Percentiles rank a stretch among this genome's conserved stretches.
phyloP scores from a whole-genome alignment of 331 rosid genomes.

The Arachis monticola region DNA sequence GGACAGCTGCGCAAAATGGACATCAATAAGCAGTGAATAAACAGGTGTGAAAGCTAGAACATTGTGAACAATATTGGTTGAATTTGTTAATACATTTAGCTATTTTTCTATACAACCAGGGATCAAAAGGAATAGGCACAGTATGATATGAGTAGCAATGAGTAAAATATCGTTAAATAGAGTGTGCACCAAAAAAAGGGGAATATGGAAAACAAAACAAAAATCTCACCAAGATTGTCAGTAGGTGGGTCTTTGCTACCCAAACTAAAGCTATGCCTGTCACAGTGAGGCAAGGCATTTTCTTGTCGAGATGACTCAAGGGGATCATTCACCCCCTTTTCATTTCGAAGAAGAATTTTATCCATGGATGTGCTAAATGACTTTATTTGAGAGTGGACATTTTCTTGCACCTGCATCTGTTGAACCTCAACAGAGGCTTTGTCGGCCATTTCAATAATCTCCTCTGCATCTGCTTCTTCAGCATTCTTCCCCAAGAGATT shows the following conservation, averaged over 20 bases:
- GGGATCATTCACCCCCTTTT: slow-evolving; percentile 40
- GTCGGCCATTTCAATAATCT: slow-evolving; percentile 69
- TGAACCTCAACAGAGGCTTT: slow-evolving; percentile 73
- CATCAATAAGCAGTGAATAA: slow-evolving; percentile 31
- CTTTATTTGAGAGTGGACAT: slow-evolving; percentile 68
- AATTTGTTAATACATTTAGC: neutral
- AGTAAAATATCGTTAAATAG: neutral
- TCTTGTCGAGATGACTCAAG: slow-evolving; percentile 50
- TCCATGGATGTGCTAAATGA: slow-evolving; percentile 66
- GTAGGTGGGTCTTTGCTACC: slow-evolving; percentile 44
- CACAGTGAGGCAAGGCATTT: slow-evolving; percentile 42
- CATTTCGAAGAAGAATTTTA: slow-evolving; percentile 60
- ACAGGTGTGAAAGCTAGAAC: neutral
- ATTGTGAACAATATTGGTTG: neutral
- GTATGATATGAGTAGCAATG: neutral
- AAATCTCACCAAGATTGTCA: slow-evolving; percentile 36
- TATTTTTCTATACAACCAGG: slow-evolving; percentile 16
- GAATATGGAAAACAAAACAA: slow-evolving; percentile 1
- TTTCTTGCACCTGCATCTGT: slow-evolving; percentile 79
- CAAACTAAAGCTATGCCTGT: slow-evolving; percentile 56
- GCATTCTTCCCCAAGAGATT: slow-evolving; percentile 72
- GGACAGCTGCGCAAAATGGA: slow-evolving; percentile 62
- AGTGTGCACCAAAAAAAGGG: neutral
- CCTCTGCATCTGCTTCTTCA: slow-evolving; percentile 67
- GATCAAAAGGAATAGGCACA: slow-evolving; percentile 17